Percentiles rank a stretch among this genome's conserved stretches.
These are phyloP conservation scores for Boletus tomentosulus DNA, from an alignment of 768 basidiomycete species.

Conservation along the genomic window DNA sequence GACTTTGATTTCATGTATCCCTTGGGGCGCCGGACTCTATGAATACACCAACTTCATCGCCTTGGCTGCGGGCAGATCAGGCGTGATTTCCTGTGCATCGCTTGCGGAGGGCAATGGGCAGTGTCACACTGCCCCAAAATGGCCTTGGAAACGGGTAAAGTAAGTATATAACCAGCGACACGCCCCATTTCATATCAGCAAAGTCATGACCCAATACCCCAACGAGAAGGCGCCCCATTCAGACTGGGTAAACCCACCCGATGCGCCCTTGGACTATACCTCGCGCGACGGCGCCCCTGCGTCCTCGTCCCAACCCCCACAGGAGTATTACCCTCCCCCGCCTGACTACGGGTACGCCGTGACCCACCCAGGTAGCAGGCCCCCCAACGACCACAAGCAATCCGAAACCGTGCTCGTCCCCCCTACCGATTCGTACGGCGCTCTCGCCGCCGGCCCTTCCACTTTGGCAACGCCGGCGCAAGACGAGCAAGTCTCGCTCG, in stretches of 20 bases:
- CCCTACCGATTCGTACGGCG: neutral
- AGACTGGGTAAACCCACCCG: conserved; percentile 8
- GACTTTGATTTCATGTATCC: neutral
- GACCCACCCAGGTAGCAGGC: neutral
- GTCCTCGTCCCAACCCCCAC: neutral
- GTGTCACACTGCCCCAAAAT: neutral
- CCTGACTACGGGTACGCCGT: conserved; percentile 10
- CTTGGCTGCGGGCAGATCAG: neutral
- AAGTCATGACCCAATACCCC: conserved; percentile 19
- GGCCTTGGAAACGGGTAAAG: neutral
- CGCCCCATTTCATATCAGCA: neutral
- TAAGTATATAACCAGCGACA: neutral
- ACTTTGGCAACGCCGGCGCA: neutral
- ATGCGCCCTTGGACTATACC: neutral
- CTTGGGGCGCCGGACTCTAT: neutral
- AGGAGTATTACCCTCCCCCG: conserved; percentile 9
- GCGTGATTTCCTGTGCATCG: neutral
- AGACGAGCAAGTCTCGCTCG: conserved; percentile 13
- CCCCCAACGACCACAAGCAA: neutral
- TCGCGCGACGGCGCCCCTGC: conserved; percentile 8
- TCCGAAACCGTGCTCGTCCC: neutral
- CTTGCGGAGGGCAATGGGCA: neutral
- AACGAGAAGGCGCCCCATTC: conserved; percentile 23
- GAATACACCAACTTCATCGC: neutral
- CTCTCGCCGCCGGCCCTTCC: neutral